Base-by-base conservation (phyloP, 768 basidiomycete genomes). In the Gymnopilus junonius region DNA sequence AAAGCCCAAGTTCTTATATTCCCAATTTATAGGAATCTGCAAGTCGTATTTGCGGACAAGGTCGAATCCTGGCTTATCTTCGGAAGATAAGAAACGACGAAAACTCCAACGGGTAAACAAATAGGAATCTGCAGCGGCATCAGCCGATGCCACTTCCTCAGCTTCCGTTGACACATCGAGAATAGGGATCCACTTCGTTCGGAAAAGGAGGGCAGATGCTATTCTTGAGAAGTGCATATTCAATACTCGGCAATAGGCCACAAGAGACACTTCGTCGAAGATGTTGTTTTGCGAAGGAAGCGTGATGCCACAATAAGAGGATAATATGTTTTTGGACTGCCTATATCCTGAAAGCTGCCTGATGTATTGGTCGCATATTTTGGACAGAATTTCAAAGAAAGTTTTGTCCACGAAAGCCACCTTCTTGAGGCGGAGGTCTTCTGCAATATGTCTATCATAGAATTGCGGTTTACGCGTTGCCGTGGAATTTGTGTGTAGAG, bases 1-100 rank as follows among this genome's bases (percentile, higher is more conserved):
- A 57, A 21, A 31, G 12, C 25, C 55, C 10, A 55, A 55, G 42
- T 55, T 62, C n/a, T 62, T 62, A 17, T 56, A 62, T 15, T 62
- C 61, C 42, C 43, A 56, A 4, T 45, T 40, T 1, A 50, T 43
- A 14, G 57, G 11, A 20, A 23, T 46, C 6, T 55, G 21, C 4
- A 62, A 34, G 23, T 34, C 34, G 35, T 55, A 55, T n/a, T 61
- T 42, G 20, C 37, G 39, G 20, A 61, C 39, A 17, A 54, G 31
- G 11, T 61, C 35, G 4, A 59, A 27, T 11, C 27, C 37, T 17
- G 35, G 10, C 14, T 11, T 35, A 21, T n/a, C 20, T 21, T 17
- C 8, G 14, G 17, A 31, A 39, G 54, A 25, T 4, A 55, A 3
- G 14, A 23, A 20, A 14, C 2, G 14, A 12, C 5, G 2, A 4